Conservation (phyloP, 495 filamentous ascomycete species). For the Lasiosphaeria hispida region DNA sequence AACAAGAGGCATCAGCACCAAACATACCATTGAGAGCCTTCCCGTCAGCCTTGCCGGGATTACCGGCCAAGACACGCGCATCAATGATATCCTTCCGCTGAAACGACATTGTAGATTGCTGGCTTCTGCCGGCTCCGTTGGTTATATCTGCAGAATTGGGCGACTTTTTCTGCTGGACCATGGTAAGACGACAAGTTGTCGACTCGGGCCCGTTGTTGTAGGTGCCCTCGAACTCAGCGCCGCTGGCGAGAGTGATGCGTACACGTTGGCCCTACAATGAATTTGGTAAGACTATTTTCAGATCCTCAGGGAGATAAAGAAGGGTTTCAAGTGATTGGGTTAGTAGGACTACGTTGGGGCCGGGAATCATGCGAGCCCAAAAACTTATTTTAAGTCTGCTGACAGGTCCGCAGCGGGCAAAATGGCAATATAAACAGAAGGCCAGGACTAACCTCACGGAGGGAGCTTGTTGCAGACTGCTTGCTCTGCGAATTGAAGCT, state of each 20-base stretch:
- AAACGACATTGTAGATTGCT: slow-evolving; percentile 68
- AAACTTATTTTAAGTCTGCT: neutral
- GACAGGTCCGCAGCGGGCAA: neutral
- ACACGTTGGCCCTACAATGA: slow-evolving; percentile 61
- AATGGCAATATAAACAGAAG: neutral
- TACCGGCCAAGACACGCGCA: slow-evolving; percentile 56
- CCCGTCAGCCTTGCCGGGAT: slow-evolving; percentile 36
- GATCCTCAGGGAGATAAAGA: neutral
- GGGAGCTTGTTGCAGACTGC: slow-evolving; percentile 27
- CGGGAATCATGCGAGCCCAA: neutral
- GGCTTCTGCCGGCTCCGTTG: slow-evolving; percentile 44
- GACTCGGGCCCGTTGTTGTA: slow-evolving; percentile 60
- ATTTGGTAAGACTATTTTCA: slow-evolving; percentile 13
- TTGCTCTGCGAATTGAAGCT: slow-evolving; percentile 30
- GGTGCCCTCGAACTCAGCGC: slow-evolving; percentile 68
- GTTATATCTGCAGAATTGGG: slow-evolving; percentile 36
- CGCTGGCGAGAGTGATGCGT: slow-evolving; percentile 64
- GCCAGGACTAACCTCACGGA: slow-evolving; percentile 33
- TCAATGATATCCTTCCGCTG: slow-evolving; percentile 74
- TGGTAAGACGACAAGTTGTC: slow-evolving; percentile 70
- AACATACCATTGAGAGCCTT: slow-evolving; percentile 72
- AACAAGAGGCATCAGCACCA: neutral
- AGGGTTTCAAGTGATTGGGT: neutral
- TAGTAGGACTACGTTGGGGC: slow-evolving; percentile 18
- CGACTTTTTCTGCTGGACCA: slow-evolving; percentile 66